Percentiles rank a stretch among this genome's conserved stretches.
Evolutionary conservation across 805 yeast species (phyloP).

Genomic region (Aciculoconidium aculeatum): DNA sequence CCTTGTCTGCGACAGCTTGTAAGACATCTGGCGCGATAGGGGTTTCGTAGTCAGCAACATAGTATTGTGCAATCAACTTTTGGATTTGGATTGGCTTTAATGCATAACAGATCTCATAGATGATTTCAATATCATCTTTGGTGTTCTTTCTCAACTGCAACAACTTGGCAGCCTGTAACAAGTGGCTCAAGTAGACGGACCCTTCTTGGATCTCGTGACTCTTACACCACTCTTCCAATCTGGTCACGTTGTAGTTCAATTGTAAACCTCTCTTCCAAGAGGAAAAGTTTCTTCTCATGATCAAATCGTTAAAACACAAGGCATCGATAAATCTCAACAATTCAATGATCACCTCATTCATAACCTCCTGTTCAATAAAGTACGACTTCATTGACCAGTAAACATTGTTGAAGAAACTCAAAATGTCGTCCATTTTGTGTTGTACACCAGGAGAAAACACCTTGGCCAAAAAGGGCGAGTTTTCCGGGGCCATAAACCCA

Average conservation of each 20-base stretch:
- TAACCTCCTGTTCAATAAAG: conserved; percentile 78
- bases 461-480: conserved; percentile 74
- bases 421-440: conserved; percentile 90
- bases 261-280: conserved; percentile 98
- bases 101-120: conserved; percentile 91
- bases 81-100: conserved; percentile 95
- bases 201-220: conserved; percentile 88
- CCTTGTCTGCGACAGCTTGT: conserved; percentile 74
- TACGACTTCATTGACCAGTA: conserved; percentile 91
- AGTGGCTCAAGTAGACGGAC: conserved; percentile 72
- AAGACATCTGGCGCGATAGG: conserved; percentile 82
- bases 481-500: conserved; percentile 87
- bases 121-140: conserved; percentile 81
- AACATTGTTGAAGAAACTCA: conserved; percentile 82
- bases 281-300: conserved; percentile 89
- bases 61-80: conserved; percentile 81
- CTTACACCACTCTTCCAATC: conserved; percentile 98
- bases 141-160: conserved; percentile 88
- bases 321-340: conserved; percentile 85
- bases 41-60: conserved; percentile 89
- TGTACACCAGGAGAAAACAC: conserved; percentile 67
- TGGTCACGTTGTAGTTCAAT: conserved; percentile 90
- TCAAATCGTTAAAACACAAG: conserved; percentile 87
- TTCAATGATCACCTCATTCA: conserved; percentile 79
- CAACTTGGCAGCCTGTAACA: conserved; percentile 88